Percentiles rank a stretch among this genome's conserved stretches.
These are phyloP conservation scores for Phoma sp. DNA, from an alignment of 2,329 filamentous ascomycete genomes.

Conservation along the genomic window DNA sequence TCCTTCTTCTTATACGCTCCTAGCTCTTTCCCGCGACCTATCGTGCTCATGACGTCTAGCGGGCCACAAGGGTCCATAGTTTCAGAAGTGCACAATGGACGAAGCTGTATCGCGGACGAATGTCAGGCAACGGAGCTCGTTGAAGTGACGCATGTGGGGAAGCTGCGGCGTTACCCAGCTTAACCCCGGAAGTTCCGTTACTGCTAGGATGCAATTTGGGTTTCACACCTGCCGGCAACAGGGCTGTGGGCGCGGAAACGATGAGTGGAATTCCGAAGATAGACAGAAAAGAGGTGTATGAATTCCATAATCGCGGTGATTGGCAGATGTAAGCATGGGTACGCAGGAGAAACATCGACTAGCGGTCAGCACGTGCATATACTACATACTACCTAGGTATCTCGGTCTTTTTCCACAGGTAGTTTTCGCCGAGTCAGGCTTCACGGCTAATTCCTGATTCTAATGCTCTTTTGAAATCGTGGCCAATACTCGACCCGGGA, in stretches of 20 bases:
- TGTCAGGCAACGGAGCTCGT: background rate
- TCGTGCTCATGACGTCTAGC: constrained; percentile 9
- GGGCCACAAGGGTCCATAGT: constrained; percentile 1
- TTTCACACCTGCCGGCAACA: too few species aligned
- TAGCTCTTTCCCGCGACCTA: background rate
- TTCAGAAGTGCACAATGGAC: background rate
- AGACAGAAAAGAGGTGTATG: background rate
- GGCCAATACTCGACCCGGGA: background rate
- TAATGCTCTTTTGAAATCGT: too few species aligned
- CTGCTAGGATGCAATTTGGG: background rate
- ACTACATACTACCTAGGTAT: background rate
- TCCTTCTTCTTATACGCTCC: background rate
- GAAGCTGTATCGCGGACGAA: background rate
- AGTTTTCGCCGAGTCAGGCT: background rate
- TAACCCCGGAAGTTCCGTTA: background rate
- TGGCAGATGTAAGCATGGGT: background rate
- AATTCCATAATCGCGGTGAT: background rate
- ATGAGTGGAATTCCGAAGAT: too few species aligned
- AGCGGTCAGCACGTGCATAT: constrained; percentile 5
- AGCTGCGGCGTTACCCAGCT: background rate
- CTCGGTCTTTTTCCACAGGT: background rate
- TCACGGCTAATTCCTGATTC: background rate
- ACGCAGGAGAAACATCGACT: background rate
- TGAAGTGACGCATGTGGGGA: background rate
- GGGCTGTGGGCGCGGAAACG: too few species aligned